phyloP scores from a whole-genome alignment of 164 flowering plant genomes.

The Umbellularia californica region DNA sequence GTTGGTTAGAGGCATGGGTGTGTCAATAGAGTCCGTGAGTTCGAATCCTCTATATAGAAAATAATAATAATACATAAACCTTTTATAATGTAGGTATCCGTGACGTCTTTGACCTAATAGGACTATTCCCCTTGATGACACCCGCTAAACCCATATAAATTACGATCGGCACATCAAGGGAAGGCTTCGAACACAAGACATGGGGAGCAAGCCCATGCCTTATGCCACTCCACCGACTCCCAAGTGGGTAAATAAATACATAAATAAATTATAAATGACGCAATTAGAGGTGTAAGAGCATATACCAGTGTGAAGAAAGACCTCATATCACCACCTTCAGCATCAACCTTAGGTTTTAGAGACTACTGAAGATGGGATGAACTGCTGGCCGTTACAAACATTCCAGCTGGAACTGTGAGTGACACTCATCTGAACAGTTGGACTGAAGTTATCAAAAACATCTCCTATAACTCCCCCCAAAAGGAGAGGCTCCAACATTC shows the following conservation, averaged over 20 bases:
- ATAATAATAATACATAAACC: not conserved
- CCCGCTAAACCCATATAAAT: too few species aligned
- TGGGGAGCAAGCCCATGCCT: not conserved
- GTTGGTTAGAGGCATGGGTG: too few species aligned
- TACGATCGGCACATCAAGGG: too few species aligned
- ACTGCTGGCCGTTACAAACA: slow-evolving; percentile 58
- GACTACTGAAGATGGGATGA: slow-evolving; percentile 45
- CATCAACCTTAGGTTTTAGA: slow-evolving; percentile 50
- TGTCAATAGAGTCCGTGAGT: too few species aligned
- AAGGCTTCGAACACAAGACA: too few species aligned
- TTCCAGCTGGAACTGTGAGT: slow-evolving; percentile 38
- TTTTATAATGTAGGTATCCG: not conserved
- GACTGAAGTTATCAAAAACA: slow-evolving; percentile 41
- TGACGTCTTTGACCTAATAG: too few species aligned
- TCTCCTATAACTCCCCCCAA: slow-evolving; percentile 57
- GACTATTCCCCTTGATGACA: too few species aligned
- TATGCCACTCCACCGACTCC: too few species aligned
- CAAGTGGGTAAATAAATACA: too few species aligned
- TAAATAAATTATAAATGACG: not conserved
- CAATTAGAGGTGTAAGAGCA: not conserved
- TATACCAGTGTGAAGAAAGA: slow-evolving; percentile 58
- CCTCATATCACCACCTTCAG: slow-evolving; percentile 54
- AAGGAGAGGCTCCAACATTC: slow-evolving; percentile 38
- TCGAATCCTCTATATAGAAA: not conserved
- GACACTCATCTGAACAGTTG: slow-evolving; percentile 40